Evolutionary conservation across 2,329 filamentous ascomycete genomes (phyloP).

Genomic region (Aspergillus quadricinctus): DNA sequence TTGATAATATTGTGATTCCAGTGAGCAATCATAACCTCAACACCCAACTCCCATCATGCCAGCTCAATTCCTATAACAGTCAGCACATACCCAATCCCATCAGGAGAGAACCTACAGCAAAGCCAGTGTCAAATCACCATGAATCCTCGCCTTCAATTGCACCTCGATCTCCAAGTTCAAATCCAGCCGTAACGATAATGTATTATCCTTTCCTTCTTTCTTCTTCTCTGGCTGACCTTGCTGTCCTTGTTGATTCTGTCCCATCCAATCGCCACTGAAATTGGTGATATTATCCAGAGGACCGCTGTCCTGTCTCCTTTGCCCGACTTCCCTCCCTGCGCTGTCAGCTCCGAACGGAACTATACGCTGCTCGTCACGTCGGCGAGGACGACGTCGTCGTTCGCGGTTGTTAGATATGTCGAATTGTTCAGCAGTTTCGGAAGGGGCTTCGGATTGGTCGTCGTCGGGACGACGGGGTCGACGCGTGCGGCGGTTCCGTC

Average conservation of each 20-base stretch:
- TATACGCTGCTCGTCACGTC: background rate
- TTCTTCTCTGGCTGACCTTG: background rate
- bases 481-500: background rate
- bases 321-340: background rate
- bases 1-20: no score
- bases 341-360: background rate
- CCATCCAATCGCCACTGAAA: background rate
- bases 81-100: background rate
- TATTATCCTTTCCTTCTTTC: constrained; percentile 45
- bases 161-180: constrained; percentile 76
- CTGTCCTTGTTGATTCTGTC: background rate
- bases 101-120: constrained; percentile 58
- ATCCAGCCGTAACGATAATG: constrained; percentile 65
- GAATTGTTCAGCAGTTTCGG: background rate
- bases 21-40: no score
- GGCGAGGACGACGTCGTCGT: background rate
- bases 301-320: background rate
- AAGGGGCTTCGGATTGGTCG: background rate
- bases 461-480: background rate
- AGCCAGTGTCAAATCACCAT: constrained; percentile 72
- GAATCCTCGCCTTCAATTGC: constrained; percentile 73
- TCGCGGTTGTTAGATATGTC: background rate
- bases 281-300: background rate
- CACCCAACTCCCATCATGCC: no score
- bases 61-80: no score